These are phyloP conservation scores for Petunia hybrid DNA, from an alignment of 305 asterid genomes.

Conservation along the genomic window DNA sequence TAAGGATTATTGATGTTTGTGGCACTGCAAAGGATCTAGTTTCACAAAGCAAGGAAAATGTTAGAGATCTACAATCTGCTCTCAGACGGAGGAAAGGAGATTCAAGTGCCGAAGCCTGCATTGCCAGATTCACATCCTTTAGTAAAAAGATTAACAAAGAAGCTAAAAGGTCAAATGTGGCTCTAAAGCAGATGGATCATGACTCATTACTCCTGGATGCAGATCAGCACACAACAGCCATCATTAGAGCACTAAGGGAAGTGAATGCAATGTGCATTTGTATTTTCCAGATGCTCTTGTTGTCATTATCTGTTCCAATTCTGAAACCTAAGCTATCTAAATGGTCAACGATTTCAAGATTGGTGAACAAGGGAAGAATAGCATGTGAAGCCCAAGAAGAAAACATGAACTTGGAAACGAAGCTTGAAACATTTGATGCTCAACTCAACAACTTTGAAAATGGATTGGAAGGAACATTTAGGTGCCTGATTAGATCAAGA, in stretches of 20 bases:
- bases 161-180: not conserved
- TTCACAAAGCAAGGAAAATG: constrained; percentile 2
- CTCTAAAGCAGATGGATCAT: constrained; percentile 27
- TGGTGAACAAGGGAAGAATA: constrained; percentile 31
- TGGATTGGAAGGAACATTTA: constrained; percentile 12
- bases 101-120: constrained; percentile 12
- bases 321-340: constrained; percentile 21
- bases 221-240: constrained; percentile 17
- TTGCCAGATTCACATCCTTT: not conserved
- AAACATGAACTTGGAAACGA: not conserved
- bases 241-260: constrained; percentile 29
- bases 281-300: constrained; percentile 22
- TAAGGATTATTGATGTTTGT: constrained; percentile 12
- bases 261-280: constrained; percentile 9
- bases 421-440: not conserved
- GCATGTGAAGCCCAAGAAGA: constrained; percentile 18
- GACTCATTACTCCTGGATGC: constrained; percentile 15
- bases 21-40: not conserved
- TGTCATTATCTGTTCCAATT: constrained; percentile 15
- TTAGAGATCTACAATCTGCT: constrained; percentile 4
- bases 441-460: not conserved
- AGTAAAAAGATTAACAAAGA: constrained; percentile 15
- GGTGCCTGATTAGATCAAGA: constrained; percentile 22
- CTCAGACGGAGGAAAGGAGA: not conserved
- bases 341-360: constrained; percentile 36